Percentiles rank a stretch among this genome's conserved stretches.
Conservation (phyloP, 2,329 filamentous ascomycete genomes). For the Fusarium floridanum region DNA sequence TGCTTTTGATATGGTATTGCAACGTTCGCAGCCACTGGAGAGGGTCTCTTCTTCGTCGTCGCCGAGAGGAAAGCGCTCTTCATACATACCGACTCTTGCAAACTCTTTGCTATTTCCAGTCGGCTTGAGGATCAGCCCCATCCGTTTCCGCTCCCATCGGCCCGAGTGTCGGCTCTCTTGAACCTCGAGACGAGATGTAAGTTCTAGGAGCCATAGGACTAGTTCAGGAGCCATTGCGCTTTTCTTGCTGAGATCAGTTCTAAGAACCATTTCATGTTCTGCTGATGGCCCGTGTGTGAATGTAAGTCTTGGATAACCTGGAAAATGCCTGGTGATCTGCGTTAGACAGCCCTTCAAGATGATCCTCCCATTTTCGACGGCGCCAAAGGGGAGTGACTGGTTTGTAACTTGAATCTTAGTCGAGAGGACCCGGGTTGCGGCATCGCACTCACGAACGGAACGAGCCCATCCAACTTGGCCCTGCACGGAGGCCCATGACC, state of each 20-base stretch:
- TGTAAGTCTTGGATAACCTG: not conserved
- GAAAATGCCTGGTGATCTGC: not conserved
- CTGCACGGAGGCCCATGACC: not conserved
- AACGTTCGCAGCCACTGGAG: not conserved
- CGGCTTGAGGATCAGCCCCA: not conserved
- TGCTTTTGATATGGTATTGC: not conserved
- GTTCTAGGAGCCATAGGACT: not conserved
- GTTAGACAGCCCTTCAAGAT: not conserved
- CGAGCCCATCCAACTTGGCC: not conserved
- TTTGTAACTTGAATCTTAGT: not conserved
- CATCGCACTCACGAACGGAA: not conserved
- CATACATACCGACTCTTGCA: not conserved
- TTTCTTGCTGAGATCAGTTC: not conserved
- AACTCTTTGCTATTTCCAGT: not conserved
- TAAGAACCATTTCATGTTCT: not conserved
- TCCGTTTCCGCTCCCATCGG: not conserved
- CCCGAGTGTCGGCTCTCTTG: not conserved
- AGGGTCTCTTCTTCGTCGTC: not conserved
- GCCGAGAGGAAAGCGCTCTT: not conserved
- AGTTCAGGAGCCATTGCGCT: not conserved
- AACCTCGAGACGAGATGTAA: not conserved
- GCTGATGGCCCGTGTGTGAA: not conserved
- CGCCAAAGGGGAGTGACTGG: not conserved
- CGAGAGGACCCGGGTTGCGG: not conserved
- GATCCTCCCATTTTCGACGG: not conserved